A percentile compares a stretch with the other conserved stretches of the same genome.
phyloP scores from a whole-genome alignment of 2,329 filamentous ascomycete species.

The Xylaria sp. region DNA sequence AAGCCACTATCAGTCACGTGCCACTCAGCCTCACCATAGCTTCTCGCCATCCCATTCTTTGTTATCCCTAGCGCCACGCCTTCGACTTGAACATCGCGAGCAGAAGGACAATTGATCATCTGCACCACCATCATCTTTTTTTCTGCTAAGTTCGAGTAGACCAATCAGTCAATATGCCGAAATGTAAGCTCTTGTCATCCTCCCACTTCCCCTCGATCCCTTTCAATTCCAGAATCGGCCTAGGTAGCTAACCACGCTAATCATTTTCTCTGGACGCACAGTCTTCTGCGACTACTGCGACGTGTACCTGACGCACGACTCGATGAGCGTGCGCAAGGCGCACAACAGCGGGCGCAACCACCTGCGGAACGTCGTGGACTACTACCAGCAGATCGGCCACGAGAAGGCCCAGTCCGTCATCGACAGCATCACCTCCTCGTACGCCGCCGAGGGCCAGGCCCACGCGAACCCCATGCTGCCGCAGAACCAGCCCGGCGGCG shows the following conservation, averaged over 20 bases:
- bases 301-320: slow-evolving; percentile 99
- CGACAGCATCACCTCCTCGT: slow-evolving; percentile 94
- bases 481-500: slow-evolving; percentile 64
- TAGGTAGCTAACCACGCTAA: slow-evolving; percentile 23
- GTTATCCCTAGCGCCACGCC: not conserved
- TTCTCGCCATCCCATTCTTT: not conserved
- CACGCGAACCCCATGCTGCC: slow-evolving; percentile 82
- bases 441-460: slow-evolving; percentile 90
- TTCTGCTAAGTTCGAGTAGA: slow-evolving; percentile 6
- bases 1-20: slow-evolving; percentile 25
- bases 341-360: slow-evolving; percentile 98
- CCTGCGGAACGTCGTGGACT: slow-evolving; percentile 94
- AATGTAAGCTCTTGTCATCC: slow-evolving; percentile 59
- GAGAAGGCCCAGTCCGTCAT: slow-evolving; percentile 99
- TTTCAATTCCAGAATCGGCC: slow-evolving; percentile 32
- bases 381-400: slow-evolving; percentile 98
- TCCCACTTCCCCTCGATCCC: slow-evolving; percentile 39
- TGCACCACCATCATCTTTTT: slow-evolving; percentile 2
- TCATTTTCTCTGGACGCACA: slow-evolving; percentile 42
- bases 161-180: slow-evolving; percentile 69
- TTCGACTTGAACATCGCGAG: not conserved
- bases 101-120: not conserved
- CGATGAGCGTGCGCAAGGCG: slow-evolving; percentile 98
- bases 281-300: slow-evolving; percentile 98
- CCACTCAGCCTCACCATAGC: not conserved